Base-by-base conservation (phyloP, 768 basidiomycete species). In the Dictyophora rubrovolvata region DNA sequence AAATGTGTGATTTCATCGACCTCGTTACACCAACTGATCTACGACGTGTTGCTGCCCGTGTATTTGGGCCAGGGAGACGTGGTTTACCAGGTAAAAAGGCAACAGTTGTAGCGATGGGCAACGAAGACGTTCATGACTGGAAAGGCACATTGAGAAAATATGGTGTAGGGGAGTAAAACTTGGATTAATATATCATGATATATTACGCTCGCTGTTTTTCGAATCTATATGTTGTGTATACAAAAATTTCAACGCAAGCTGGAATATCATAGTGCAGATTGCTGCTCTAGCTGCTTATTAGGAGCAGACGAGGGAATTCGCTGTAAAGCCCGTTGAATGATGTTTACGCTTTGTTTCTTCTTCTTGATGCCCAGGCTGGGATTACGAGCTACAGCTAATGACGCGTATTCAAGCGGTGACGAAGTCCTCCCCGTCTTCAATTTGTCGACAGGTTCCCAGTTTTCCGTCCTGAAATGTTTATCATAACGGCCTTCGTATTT, bases 1-100 rank as follows among this genome's bases (percentile, higher is more conserved):
- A 97, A 70, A 97, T 97, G 94, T 86, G 85, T 54, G 83, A 79
- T 5, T 85, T 85, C 67, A 89, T 97, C 61, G 90, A 93, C 70
- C 74, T 76, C 37, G 83, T 97, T 59, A 82, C 82, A 8, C 68
- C 83, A 1, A 77, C 81, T 48, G 85, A 87, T 60, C 74, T 97
- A 33, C 82, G 78, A 59, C 80, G 84, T 20, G 91, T 93, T 11
- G 93, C 92, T 5, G 74, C 74, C 21, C 82, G 86, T 23, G 71
- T 96, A 23, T 88, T 95, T 66, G 82, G 87, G 17, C 79, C 80
- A 0, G 72, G 79, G 34, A 81, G 78, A 1, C 46, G 23, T 12
- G 23, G 62, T 55, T 36, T 54, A 53, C 50, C 20, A 14, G 76
- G 78, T 16, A 79, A 79, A 65, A 80, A 82, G 65, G 82, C 91